phyloP scores from a whole-genome alignment of 2,329 filamentous ascomycete genomes.

The Apiospora malaysiana region DNA sequence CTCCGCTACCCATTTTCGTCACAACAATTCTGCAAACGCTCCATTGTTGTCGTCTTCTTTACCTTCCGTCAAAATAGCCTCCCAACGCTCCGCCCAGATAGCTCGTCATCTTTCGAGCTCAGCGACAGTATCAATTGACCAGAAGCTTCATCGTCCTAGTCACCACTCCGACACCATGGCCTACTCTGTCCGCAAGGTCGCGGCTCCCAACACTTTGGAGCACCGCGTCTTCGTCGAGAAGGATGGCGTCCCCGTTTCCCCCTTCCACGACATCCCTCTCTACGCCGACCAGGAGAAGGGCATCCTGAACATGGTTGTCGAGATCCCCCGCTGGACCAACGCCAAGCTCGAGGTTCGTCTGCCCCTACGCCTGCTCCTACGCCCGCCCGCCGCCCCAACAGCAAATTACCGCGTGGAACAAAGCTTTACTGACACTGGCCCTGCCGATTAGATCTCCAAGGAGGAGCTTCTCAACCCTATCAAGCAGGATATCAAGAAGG shows the following conservation, averaged over 20 bases:
- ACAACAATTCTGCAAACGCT: constrained; percentile 25
- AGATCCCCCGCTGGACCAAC: constrained; percentile 99
- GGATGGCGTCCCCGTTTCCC: constrained; percentile 91
- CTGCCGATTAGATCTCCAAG: constrained; percentile 82
- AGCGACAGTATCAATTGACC: constrained; percentile 35
- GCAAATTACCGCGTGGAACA: not conserved
- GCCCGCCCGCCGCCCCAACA: constrained; percentile 23
- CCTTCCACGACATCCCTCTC: constrained; percentile 98
- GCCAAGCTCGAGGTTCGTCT: constrained; percentile 93
- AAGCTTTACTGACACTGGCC: constrained; percentile 17
- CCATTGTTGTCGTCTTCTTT: constrained; percentile 21
- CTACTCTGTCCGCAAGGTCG: constrained; percentile 87
- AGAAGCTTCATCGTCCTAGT: constrained; percentile 25
- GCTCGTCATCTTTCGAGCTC: constrained; percentile 58
- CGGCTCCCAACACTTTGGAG: constrained; percentile 89
- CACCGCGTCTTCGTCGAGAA: constrained; percentile 98
- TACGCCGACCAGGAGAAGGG: constrained; percentile 97
- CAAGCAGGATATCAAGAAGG: constrained; percentile 99
- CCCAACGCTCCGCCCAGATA: constrained; percentile 58
- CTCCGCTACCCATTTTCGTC: constrained; percentile 30
- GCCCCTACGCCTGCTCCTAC: constrained; percentile 26
- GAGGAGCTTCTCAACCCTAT: constrained; percentile 98
- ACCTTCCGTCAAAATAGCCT: constrained; percentile 49
- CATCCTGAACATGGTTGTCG: constrained; percentile 98
- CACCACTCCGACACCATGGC: constrained; percentile 55